Percentiles rank a stretch among this genome's conserved stretches.
Evolutionary conservation across 352 stramenopile species (phyloP).

Genomic region (Peronosclerospora sorghi): DNA sequence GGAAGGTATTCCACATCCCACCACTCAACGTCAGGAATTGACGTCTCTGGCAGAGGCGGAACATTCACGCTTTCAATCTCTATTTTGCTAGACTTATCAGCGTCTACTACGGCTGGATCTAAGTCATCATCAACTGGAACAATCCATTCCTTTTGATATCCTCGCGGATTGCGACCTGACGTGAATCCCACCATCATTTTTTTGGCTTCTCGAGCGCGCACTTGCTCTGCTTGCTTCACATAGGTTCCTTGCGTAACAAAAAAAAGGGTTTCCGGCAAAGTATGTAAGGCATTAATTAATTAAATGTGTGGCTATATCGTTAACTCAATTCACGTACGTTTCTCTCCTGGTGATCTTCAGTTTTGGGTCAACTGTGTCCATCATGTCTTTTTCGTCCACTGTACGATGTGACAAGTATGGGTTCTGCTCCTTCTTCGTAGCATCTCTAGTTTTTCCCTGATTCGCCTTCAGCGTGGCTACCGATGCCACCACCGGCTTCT

Average conservation of each 20-base stretch:
- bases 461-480: conserved; percentile 51
- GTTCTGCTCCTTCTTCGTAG: conserved; percentile 35
- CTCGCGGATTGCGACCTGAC: conserved; percentile 67
- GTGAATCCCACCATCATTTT: conserved; percentile 85
- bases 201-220: conserved; percentile 73
- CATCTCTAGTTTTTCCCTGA: conserved; percentile 16
- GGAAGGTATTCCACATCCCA: conserved; percentile 92
- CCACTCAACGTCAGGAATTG: conserved; percentile 88
- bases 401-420: conserved; percentile 70
- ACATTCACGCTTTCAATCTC: conserved; percentile 54
- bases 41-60: conserved; percentile 34
- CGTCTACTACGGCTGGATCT: conserved; percentile 6
- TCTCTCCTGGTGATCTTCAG: conserved; percentile 69
- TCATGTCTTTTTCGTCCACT: conserved; percentile 60
- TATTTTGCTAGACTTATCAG: conserved; percentile 20
- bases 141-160: conserved; percentile 76
- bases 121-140: conserved; percentile 44
- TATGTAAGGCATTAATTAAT: conserved; percentile 18
- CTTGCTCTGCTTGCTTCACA: conserved; percentile 70
- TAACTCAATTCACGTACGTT: conserved; percentile 36
- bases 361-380: conserved; percentile 60
- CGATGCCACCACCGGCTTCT: conserved; percentile 23
- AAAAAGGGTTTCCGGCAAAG: conserved; percentile 68
- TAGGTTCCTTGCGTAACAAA: conserved; percentile 82
- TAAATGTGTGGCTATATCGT: conserved; percentile 6